Percentiles rank a stretch among this genome's conserved stretches.
Conservation (phyloP, 2,329 filamentous ascomycete species). For the Exophiala sideris region DNA sequence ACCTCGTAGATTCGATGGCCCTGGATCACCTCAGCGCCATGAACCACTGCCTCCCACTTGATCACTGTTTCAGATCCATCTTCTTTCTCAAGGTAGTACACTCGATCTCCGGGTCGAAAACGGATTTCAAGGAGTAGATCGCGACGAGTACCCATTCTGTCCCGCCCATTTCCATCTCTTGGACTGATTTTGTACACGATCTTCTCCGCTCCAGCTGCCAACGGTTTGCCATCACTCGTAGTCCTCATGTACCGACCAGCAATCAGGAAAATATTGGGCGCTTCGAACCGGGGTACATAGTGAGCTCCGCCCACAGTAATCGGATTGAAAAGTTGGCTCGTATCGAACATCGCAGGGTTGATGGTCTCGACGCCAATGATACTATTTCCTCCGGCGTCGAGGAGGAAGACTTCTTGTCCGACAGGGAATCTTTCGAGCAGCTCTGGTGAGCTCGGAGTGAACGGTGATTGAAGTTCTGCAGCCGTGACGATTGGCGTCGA, state of each 20-base stretch:
- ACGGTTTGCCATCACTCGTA: neutral
- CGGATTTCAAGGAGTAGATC: neutral
- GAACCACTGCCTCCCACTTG: conserved; percentile 3
- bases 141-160: neutral
- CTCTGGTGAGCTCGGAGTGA: neutral
- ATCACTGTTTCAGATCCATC: neutral
- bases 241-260: neutral
- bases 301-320: neutral
- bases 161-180: neutral
- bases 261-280: conserved; percentile 2
- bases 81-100: neutral
- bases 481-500: no score
- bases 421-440: neutral
- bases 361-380: neutral
- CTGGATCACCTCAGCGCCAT: neutral
- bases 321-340: neutral
- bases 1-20: neutral
- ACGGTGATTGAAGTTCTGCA: neutral
- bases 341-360: neutral
- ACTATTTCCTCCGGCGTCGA: conserved; percentile 4
- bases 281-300: neutral
- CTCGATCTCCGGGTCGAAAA: neutral
- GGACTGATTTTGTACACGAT: conserved; percentile 2
- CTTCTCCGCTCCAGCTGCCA: neutral
- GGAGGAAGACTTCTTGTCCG: conserved; percentile 5